Evolutionary conservation across 495 filamentous ascomycete genomes (phyloP), one percentile per base, ranked within the genome.

Genomic region (Evansstolkia leycettana): DNA sequence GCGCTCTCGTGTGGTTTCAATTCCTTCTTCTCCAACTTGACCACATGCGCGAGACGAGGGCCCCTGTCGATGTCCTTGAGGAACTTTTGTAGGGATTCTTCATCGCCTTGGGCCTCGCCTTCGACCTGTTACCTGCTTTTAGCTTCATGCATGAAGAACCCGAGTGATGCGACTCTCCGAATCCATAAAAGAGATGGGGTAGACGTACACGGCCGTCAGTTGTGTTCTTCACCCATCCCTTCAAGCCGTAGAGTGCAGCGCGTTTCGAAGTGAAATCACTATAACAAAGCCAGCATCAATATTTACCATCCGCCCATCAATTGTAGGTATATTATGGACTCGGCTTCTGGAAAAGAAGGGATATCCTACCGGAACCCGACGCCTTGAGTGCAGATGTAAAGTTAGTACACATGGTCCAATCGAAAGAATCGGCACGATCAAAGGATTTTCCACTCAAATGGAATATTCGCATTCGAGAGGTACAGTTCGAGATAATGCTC

Each of bases 41-140:
- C 70, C 0, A 94, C 86, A 15, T 75, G 64, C 10, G 85, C 75
- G 11, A 67, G 38, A 16, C 57, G 55, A 1, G 85, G 85, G 0
- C 88, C 88, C 38, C 70, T 74, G 48, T 87, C 67, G 33, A 95
- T 65, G 41, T 84, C 77, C 43, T 82, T 76, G 8, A 94, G 52
- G 33, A 92, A 78, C 16, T 73, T 67, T 34, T 79, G 57, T 28
- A 95, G 47, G 3, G 64, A 53, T 8, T 73, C 64, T 7, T 75
- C 65, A 10, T 69, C 57, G 20, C 88, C 88, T 48, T 95, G 88
- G 2, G 78, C 85, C 60, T 95, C 88, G 27, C 88, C 88, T 52
- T 81, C 76, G n/a, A 95, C 86, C 81, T 90, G 41, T 18, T 23
- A 7, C 14, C 10, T 37, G 6, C 15, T 33, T 28, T 13, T 12